Conservation (phyloP, 129 eudicot genomes). For the Deinandra increscens region DNA sequence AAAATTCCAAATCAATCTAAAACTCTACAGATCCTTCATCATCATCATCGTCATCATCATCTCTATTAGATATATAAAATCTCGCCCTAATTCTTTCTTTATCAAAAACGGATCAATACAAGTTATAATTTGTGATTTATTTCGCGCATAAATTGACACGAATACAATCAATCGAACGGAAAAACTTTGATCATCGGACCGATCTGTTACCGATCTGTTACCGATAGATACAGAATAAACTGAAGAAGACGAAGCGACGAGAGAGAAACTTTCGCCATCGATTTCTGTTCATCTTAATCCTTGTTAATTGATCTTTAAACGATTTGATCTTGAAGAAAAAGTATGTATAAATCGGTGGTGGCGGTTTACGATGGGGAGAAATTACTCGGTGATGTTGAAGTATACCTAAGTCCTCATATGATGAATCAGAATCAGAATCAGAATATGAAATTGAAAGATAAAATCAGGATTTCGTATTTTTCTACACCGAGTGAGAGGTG, state of each 20-base stretch:
- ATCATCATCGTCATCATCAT: neutral
- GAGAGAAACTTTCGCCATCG: neutral
- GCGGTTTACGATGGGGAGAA: constrained; percentile 72
- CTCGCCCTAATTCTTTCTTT: constrained; percentile 27
- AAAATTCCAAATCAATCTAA: constrained; percentile 24
- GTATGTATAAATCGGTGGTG: constrained; percentile 70
- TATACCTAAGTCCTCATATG: constrained; percentile 36
- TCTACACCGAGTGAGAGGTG: constrained; percentile 87
- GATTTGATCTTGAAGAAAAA: constrained; percentile 21
- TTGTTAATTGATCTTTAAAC: neutral
- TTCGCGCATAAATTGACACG: constrained; percentile 25
- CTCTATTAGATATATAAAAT: constrained; percentile 41
- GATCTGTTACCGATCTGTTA: too few relatives aligned
- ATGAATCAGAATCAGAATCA: constrained; percentile 41
- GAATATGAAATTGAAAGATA: constrained; percentile 45
- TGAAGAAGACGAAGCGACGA: constrained; percentile 31
- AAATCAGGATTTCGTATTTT: constrained; percentile 60
- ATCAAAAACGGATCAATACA: constrained; percentile 28
- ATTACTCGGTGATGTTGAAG: constrained; percentile 74
- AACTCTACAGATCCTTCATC: constrained; percentile 14
- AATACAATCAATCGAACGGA: constrained; percentile 36
- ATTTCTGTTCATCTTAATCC: constrained; percentile 19
- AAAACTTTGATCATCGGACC: constrained; percentile 25
- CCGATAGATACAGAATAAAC: too few relatives aligned
- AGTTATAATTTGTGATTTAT: constrained; percentile 13